phyloP scores from a whole-genome alignment of 2,329 filamentous ascomycete species.

The Sphaerulina vaccinii region DNA sequence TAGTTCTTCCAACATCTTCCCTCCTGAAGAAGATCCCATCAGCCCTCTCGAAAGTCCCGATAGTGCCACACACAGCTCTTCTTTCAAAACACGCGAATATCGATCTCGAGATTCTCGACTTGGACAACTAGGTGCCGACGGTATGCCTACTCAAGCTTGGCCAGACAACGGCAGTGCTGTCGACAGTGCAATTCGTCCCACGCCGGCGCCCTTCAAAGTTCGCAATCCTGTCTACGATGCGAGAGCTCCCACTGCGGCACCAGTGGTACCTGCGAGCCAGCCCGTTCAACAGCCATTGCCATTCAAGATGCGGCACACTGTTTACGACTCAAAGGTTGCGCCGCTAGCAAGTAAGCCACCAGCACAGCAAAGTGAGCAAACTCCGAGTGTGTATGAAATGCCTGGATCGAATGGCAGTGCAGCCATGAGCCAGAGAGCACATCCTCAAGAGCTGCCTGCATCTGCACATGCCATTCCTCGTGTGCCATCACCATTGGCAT shows the following conservation, averaged over 20 bases:
- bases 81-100: slow-evolving; percentile 19
- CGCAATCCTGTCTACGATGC: slow-evolving; percentile 32
- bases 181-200: slow-evolving; percentile 6
- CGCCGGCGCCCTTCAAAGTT: slow-evolving; percentile 29
- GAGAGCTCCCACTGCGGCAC: slow-evolving; percentile 13
- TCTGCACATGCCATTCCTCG: background rate
- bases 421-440: background rate
- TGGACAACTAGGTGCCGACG: slow-evolving; percentile 32
- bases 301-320: slow-evolving; percentile 31
- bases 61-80: slow-evolving; percentile 5
- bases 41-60: slow-evolving; percentile 18
- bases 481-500: background rate
- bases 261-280: slow-evolving; percentile 7
- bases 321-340: slow-evolving; percentile 28
- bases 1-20: slow-evolving; percentile 14
- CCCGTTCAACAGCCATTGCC: slow-evolving; percentile 17
- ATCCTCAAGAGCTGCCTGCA: background rate
- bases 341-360: slow-evolving; percentile 20
- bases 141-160: slow-evolving; percentile 32
- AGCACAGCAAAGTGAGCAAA: slow-evolving; percentile 15
- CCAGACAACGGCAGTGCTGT: slow-evolving; percentile 14
- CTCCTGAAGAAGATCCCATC: slow-evolving; percentile 20
- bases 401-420: slow-evolving; percentile 2
- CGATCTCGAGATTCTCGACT: slow-evolving; percentile 28
- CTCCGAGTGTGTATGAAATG: slow-evolving; percentile 1